Percentiles rank a stretch among this genome's conserved stretches.
These are phyloP conservation scores for Fragosphaeria purpurea DNA, from an alignment of 2,329 filamentous ascomycete genomes.

Conservation along the genomic window DNA sequence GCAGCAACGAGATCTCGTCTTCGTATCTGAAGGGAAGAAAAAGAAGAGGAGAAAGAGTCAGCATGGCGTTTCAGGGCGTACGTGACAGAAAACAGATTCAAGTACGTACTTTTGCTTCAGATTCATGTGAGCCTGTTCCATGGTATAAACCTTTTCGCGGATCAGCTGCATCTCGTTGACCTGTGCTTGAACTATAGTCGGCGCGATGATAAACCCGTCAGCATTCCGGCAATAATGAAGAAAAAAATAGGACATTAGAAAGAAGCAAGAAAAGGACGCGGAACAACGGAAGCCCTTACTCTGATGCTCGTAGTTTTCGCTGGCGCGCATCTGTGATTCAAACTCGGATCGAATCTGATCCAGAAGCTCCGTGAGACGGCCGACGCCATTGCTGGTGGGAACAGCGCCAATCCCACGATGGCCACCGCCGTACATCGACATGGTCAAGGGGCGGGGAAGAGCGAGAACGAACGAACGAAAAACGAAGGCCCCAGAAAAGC, in stretches of 20 bases:
- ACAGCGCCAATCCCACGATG: slow-evolving; percentile 74
- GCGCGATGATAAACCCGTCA: slow-evolving; percentile 13
- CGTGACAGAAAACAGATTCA: background rate
- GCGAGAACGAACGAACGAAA: too few relatives aligned
- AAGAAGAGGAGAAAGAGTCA: background rate
- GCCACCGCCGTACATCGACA: slow-evolving; percentile 71
- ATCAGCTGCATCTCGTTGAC: slow-evolving; percentile 94
- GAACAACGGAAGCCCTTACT: slow-evolving; percentile 47
- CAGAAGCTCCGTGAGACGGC: slow-evolving; percentile 79
- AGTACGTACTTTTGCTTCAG: slow-evolving; percentile 79
- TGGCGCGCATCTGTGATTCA: slow-evolving; percentile 70
- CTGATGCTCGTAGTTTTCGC: slow-evolving; percentile 84
- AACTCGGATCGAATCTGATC: slow-evolving; percentile 88
- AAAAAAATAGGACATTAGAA: slow-evolving; percentile 7
- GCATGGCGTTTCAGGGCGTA: background rate
- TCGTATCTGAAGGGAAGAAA: slow-evolving; percentile 59
- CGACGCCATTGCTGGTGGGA: slow-evolving; percentile 40
- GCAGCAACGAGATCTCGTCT: slow-evolving; percentile 75
- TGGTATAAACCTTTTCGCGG: slow-evolving; percentile 80
- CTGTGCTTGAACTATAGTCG: slow-evolving; percentile 65
- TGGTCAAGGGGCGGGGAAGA: slow-evolving; percentile 18
- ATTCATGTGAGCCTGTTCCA: slow-evolving; percentile 80
- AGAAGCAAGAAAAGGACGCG: background rate
- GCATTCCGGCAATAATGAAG: background rate
- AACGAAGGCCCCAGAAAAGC: background rate